phyloP scores from a whole-genome alignment of 2,329 filamentous ascomycete species.

The Teratosphaeriaceae sp. region DNA sequence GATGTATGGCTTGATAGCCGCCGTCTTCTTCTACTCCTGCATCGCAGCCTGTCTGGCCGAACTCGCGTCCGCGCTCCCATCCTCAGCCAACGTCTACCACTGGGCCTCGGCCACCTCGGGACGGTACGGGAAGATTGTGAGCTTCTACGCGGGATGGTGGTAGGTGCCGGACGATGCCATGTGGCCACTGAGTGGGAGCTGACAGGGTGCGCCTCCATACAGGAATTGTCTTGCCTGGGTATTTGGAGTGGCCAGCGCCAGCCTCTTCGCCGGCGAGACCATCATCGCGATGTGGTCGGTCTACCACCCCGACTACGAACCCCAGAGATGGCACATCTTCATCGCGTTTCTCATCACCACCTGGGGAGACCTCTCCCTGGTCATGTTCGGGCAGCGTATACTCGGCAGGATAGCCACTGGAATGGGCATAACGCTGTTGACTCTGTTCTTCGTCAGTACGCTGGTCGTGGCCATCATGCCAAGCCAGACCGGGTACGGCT shows the following conservation, averaged over 20 bases:
- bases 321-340: conserved; percentile 47
- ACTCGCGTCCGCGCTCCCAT: conserved; percentile 35
- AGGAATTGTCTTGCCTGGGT: conserved; percentile 43
- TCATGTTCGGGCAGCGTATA: conserved; percentile 51
- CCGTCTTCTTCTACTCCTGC: conserved; percentile 46
- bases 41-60: conserved; percentile 47
- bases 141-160: conserved; percentile 41
- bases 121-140: conserved; percentile 40
- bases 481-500: conserved; percentile 34
- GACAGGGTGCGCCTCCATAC: neutral
- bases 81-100: conserved; percentile 42
- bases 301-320: conserved; percentile 40
- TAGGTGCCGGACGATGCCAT: neutral
- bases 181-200: conserved; percentile 30
- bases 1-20: conserved; percentile 43
- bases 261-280: conserved; percentile 40
- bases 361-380: conserved; percentile 40
- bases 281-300: conserved; percentile 44
- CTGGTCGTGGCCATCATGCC: conserved; percentile 53
- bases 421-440: conserved; percentile 46
- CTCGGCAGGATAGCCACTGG: conserved; percentile 46
- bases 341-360: conserved; percentile 42
- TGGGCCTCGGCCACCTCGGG: conserved; percentile 48
- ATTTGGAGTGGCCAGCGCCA: conserved; percentile 39
- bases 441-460: conserved; percentile 49